Base-by-base conservation (phyloP, 495 filamentous ascomycete species). In the Aspergillus taichungensis region DNA sequence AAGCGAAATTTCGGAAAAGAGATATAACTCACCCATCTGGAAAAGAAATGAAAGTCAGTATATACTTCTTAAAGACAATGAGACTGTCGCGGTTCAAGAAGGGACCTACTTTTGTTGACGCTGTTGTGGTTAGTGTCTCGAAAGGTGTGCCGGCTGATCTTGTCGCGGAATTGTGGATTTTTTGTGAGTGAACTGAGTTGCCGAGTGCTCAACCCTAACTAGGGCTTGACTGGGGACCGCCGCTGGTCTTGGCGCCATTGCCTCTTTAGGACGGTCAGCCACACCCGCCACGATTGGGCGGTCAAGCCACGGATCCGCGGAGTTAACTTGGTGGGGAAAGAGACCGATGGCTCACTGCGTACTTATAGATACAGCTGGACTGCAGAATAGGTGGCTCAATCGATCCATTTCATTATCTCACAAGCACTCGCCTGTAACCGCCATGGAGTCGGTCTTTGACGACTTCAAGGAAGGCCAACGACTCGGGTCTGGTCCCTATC, bases 381-480 rank as follows among this genome's bases (percentile, higher is more conserved):
- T n/a, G n/a, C n/a, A n/a, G n/a, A 4, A 4, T 24, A 24, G 18
- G 4, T 24, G 4, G 18, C 18, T 24, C 18, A 24, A 24, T 24
- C 18, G 18, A 24, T 4, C 18, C 18, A 4, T 24, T 24, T 24
- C 18, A 24, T 4, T 24, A 24, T 24, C 18, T 24, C 18, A 24
- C 13, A 13, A 29, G 28, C n/a, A 13, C 29, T 30, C 36, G n/a
- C 13, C 7, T 18, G 9, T 8, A 33, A 30, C 24, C 43, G 60
- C 45, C 43, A 91, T 92, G 87, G 74, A 84, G 50, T 56, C 66
- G 13, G 52, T 85, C 14, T 75, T 83, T 36, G 50, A 55, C 12
- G 76, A 83, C 27, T 92, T 89, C 57, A 70, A 65, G 37, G 59
- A 68, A 30, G 82, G 83, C 30, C 72, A 81, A 47, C 52, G 56